phyloP scores from a whole-genome alignment of 371 early-diverging fungal species.

The Catenaria anguillulae region DNA sequence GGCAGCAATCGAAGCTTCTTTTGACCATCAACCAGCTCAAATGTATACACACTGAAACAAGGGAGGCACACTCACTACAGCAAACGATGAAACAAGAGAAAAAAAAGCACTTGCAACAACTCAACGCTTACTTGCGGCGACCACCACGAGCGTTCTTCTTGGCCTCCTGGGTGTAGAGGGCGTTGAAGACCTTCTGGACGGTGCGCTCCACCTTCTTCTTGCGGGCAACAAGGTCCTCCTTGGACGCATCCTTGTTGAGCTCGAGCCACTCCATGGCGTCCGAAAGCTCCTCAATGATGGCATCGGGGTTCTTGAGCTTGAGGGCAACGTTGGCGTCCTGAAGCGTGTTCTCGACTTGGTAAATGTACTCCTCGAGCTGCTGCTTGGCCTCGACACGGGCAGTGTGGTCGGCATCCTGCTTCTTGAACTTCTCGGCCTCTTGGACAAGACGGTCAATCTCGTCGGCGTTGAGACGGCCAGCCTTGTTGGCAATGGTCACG shows the following conservation, averaged over 20 bases:
- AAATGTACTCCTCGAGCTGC: slow-evolving; percentile 52
- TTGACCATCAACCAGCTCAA: too few species aligned
- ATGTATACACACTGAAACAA: too few species aligned
- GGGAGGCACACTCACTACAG: too few species aligned
- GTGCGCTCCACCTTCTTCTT: slow-evolving; percentile 85
- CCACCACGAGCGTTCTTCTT: not conserved
- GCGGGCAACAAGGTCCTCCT: slow-evolving; percentile 71
- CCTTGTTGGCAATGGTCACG: slow-evolving; percentile 85
- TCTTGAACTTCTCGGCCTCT: slow-evolving; percentile 78
- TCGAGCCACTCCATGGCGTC: slow-evolving; percentile 48
- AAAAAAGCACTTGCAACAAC: too few species aligned
- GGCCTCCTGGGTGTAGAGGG: slow-evolving; percentile 18
- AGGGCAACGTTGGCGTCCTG: slow-evolving; percentile 30
- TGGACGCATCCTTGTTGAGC: slow-evolving; percentile 56
- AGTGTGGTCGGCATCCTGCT: slow-evolving; percentile 63
- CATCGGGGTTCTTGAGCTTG: slow-evolving; percentile 41
- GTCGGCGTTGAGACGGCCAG: slow-evolving; percentile 69
- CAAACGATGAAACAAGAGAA: too few species aligned
- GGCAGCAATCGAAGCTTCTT: too few species aligned
- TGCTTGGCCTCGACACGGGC: slow-evolving; percentile 60
- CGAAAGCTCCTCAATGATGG: slow-evolving; percentile 31
- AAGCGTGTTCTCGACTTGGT: slow-evolving; percentile 39
- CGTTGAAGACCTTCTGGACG: slow-evolving; percentile 57
- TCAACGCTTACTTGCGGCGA: slow-evolving; percentile 1
- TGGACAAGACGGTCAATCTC: slow-evolving; percentile 82